Evolutionary conservation across 768 basidiomycete genomes (phyloP).

Genomic region (Leucosporidium scottii): DNA sequence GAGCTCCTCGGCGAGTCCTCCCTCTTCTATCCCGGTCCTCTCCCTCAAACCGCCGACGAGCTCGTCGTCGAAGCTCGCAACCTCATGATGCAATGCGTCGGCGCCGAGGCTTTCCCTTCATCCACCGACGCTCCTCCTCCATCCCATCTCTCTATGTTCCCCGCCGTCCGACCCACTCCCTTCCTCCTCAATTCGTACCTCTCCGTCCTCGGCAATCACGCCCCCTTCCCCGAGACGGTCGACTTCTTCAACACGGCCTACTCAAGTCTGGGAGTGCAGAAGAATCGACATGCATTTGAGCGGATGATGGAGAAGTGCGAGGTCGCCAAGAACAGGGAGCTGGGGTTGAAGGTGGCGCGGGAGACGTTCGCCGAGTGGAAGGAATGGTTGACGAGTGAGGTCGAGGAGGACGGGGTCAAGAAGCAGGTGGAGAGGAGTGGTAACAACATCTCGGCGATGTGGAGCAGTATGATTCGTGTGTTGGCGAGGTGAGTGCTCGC

Average conservation of each 20-base stretch:
- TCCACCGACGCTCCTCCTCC: not conserved
- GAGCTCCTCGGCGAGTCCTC: conserved; percentile 27
- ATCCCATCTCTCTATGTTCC: conserved; percentile 21
- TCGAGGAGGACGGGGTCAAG: not conserved
- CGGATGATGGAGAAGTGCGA: conserved; percentile 65
- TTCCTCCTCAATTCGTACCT: conserved; percentile 72
- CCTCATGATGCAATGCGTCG: conserved; percentile 25
- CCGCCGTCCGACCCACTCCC: conserved; percentile 53
- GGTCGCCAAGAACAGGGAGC: conserved; percentile 44
- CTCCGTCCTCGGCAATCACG: conserved; percentile 62
- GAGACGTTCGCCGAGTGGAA: conserved; percentile 64
- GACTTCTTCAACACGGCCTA: conserved; percentile 54
- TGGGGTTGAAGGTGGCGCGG: conserved; percentile 54
- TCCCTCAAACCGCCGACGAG: conserved; percentile 23
- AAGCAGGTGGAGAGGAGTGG: conserved; percentile 6
- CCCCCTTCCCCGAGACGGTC: conserved; percentile 49
- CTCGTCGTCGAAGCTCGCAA: conserved; percentile 21
- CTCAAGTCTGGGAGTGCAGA: conserved; percentile 44
- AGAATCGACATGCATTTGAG: conserved; percentile 55
- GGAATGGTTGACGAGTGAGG: conserved; percentile 14
- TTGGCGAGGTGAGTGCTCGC: conserved; percentile 18
- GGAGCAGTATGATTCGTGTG: conserved; percentile 21
- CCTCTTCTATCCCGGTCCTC: conserved; percentile 27
- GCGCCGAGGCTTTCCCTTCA: not conserved
- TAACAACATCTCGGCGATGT: conserved; percentile 16